Evolutionary conservation across 2,329 filamentous ascomycete species (phyloP).

Genomic region (Penicillium sclerotiorum): DNA sequence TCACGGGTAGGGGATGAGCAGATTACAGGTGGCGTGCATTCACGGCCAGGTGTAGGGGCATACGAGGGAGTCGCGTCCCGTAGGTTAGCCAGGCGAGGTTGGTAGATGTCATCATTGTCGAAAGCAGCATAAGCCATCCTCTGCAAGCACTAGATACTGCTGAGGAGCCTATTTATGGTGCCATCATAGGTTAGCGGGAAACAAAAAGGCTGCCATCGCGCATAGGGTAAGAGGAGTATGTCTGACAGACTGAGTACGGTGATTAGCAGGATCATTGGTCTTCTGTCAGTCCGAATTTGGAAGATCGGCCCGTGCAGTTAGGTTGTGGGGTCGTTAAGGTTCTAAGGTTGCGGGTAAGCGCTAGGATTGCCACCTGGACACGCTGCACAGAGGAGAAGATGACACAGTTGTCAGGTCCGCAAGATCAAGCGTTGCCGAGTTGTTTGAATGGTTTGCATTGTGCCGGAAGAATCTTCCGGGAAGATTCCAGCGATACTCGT

Average conservation of each 20-base stretch:
- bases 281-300: conserved; percentile 4
- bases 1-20: conserved; percentile 14
- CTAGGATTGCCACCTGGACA: conserved; percentile 8
- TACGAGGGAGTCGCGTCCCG: conserved; percentile 24
- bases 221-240: background rate
- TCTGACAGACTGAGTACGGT: background rate
- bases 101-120: conserved; percentile 11
- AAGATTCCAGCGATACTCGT: too few relatives aligned
- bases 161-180: conserved; percentile 5
- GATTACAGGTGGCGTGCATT: conserved; percentile 21
- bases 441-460: too few relatives aligned
- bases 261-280: conserved; percentile 5
- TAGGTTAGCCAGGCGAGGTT: conserved; percentile 13
- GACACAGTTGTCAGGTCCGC: conserved; percentile 4
- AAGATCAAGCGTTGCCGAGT: too few relatives aligned
- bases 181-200: conserved; percentile 3
- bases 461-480: too few relatives aligned
- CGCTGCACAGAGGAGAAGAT: conserved; percentile 7
- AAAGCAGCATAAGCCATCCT: conserved; percentile 5
- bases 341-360: conserved; percentile 6
- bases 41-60: conserved; percentile 22
- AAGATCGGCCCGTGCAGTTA: background rate
- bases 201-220: background rate
- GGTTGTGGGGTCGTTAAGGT: conserved; percentile 3
- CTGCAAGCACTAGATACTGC: conserved; percentile 4